Conservation (phyloP, 2,329 filamentous ascomycete species). For the Acarospora socialis region DNA sequence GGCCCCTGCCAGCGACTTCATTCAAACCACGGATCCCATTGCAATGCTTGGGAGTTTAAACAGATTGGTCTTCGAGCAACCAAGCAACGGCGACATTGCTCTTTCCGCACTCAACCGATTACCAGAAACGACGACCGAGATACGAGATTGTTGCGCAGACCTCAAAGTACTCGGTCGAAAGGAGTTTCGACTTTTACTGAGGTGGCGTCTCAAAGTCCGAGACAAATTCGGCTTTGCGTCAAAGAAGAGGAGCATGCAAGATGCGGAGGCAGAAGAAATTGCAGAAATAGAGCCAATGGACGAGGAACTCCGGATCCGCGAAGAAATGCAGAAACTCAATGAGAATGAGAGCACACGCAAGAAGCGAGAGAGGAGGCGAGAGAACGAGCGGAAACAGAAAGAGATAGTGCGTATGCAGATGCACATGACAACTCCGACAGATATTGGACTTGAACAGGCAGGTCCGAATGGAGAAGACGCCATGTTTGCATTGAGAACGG, state of each 20-base stretch:
- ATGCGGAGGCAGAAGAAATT: constrained; percentile 52
- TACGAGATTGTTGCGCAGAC: constrained; percentile 64
- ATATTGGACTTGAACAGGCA: constrained; percentile 82
- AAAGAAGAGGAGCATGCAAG: constrained; percentile 47
- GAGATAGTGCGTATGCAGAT: constrained; percentile 95
- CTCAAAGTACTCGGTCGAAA: constrained; percentile 83
- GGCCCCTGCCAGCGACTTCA: constrained; percentile 76
- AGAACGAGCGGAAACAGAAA: constrained; percentile 88
- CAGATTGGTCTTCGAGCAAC: constrained; percentile 66
- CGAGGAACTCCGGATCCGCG: constrained; percentile 79
- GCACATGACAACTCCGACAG: constrained; percentile 90
- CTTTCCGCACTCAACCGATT: constrained; percentile 74
- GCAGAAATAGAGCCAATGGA: constrained; percentile 82
- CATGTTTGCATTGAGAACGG: constrained; percentile 72
- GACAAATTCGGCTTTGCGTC: constrained; percentile 78
- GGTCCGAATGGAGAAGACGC: constrained; percentile 65
- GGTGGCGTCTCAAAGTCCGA: constrained; percentile 77
- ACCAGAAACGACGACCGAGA: constrained; percentile 73
- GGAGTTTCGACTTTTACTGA: constrained; percentile 80
- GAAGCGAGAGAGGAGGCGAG: constrained; percentile 69
- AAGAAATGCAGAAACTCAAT: constrained; percentile 69
- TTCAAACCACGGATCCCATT: constrained; percentile 86
- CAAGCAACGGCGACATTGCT: constrained; percentile 69
- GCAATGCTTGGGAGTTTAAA: constrained; percentile 79
- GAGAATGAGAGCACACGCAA: constrained; percentile 63